A percentile compares a stretch with the other conserved stretches of the same genome.
Evolutionary conservation across 2,329 filamentous ascomycete genomes (phyloP).

Genomic region (Tolypocladium ophioglossoides): DNA sequence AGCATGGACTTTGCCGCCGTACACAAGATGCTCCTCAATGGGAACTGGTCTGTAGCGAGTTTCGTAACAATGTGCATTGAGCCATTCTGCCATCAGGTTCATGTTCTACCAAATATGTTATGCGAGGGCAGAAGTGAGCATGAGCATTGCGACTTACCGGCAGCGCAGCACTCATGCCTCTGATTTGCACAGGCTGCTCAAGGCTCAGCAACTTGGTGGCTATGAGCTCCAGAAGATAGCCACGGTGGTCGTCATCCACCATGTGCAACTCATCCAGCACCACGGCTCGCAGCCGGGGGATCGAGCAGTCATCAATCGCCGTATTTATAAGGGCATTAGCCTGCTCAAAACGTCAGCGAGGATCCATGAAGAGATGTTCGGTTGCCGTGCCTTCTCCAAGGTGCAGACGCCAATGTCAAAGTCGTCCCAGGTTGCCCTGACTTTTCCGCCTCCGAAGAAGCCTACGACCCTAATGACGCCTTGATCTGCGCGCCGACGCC

Average conservation of each 20-base stretch:
- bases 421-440: constrained; percentile 57
- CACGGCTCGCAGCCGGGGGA: constrained; percentile 53
- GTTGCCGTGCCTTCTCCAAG: constrained; percentile 51
- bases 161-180: constrained; percentile 73
- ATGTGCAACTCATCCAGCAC: constrained; percentile 76
- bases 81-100: constrained; percentile 57
- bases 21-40: constrained; percentile 64
- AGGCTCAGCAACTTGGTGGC: constrained; percentile 63
- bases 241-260: constrained; percentile 65
- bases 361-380: neutral
- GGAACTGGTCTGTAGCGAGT: constrained; percentile 67
- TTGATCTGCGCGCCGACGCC: constrained; percentile 44
- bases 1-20: constrained; percentile 56
- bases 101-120: constrained; percentile 47
- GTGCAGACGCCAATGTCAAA: constrained; percentile 73
- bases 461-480: constrained; percentile 55
- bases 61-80: constrained; percentile 59
- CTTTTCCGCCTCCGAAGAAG: constrained; percentile 65
- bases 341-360: constrained; percentile 25
- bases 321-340: constrained; percentile 65
- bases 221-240: constrained; percentile 65
- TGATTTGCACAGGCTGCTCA: constrained; percentile 55
- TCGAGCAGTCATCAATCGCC: constrained; percentile 59
- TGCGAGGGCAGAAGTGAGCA: neutral
- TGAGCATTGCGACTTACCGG: constrained; percentile 36